Evolutionary conservation across 306 rosid species (phyloP).

Genomic region (Acacia acuminata): DNA sequence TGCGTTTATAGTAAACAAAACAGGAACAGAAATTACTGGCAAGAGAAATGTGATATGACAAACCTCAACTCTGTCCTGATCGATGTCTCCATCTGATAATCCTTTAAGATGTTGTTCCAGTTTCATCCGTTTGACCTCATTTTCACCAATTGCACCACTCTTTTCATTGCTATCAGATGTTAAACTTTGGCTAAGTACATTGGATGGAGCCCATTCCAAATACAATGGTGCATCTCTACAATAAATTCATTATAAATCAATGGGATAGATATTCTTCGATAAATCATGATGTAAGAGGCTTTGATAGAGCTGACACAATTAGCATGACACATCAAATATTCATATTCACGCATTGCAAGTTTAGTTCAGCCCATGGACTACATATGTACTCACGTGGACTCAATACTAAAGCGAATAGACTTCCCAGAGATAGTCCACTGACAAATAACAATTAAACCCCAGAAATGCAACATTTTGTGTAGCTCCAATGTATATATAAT

Average conservation of each 20-base stretch:
- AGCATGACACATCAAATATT: constrained; percentile 1
- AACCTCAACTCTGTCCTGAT: constrained; percentile 94
- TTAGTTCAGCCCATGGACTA: neutral
- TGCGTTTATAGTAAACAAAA: neutral
- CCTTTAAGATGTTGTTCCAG: constrained; percentile 66
- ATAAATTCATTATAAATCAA: constrained; percentile 23
- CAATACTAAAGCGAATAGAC: neutral
- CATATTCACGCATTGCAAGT: neutral
- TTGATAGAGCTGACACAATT: neutral
- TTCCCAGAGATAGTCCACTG: neutral
- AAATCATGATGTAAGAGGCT: constrained; percentile 14
- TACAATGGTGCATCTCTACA: constrained; percentile 86
- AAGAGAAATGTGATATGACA: constrained; percentile 31
- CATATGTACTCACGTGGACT: neutral
- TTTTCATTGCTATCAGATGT: constrained; percentile 45
- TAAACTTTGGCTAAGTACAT: constrained; percentile 61
- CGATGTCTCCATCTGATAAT: constrained; percentile 65
- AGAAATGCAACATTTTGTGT: neutral
- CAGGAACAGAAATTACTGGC: neutral
- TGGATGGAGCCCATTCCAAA: constrained; percentile 93
- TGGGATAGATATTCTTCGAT: constrained; percentile 26
- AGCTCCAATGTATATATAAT: neutral
- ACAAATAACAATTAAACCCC: neutral
- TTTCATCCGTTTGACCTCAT: constrained; percentile 63
- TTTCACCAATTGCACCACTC: constrained; percentile 50